Conservation (phyloP, 768 basidiomycete genomes). For the Clavaria fumosa region DNA sequence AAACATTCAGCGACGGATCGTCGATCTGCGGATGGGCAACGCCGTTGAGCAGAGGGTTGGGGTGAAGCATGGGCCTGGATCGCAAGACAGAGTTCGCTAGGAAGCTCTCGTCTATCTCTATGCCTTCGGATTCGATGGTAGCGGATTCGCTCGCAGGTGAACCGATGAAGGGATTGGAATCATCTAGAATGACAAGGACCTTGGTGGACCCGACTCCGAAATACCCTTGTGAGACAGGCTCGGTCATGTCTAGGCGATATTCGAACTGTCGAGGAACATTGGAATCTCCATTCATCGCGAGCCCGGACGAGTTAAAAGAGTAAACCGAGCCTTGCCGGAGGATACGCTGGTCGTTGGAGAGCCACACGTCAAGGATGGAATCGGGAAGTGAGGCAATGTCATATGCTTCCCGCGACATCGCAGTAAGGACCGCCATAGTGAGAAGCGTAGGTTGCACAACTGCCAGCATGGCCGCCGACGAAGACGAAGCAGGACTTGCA, state of each 20-base stretch:
- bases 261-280: slow-evolving; percentile 14
- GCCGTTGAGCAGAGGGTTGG: no score
- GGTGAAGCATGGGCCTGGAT: slow-evolving; percentile 12
- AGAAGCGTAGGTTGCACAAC: slow-evolving; percentile 21
- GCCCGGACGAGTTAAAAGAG: slow-evolving; percentile 14
- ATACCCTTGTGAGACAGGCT: slow-evolving; percentile 64
- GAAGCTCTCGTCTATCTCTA: slow-evolving; percentile 66
- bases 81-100: slow-evolving; percentile 36
- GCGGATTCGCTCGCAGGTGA: slow-evolving; percentile 7
- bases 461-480: slow-evolving; percentile 10
- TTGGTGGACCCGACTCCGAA: slow-evolving; percentile 32
- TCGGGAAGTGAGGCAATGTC: slow-evolving; percentile 21
- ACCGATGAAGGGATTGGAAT: slow-evolving; percentile 10
- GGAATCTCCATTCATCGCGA: slow-evolving; percentile 10
- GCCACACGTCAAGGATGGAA: slow-evolving; percentile 26
- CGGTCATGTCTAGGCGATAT: slow-evolving; percentile 42
- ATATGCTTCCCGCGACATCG: slow-evolving; percentile 36
- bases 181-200: slow-evolving; percentile 32
- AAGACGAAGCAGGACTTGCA: slow-evolving; percentile 5
- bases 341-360: slow-evolving; percentile 27
- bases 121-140: slow-evolving; percentile 19
- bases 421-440: slow-evolving; percentile 37
- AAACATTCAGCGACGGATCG: no score
- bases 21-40: no score
- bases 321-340: slow-evolving; percentile 36